phyloP scores from a whole-genome alignment of 352 stramenopile genomes.

The Pythium periplocum region DNA sequence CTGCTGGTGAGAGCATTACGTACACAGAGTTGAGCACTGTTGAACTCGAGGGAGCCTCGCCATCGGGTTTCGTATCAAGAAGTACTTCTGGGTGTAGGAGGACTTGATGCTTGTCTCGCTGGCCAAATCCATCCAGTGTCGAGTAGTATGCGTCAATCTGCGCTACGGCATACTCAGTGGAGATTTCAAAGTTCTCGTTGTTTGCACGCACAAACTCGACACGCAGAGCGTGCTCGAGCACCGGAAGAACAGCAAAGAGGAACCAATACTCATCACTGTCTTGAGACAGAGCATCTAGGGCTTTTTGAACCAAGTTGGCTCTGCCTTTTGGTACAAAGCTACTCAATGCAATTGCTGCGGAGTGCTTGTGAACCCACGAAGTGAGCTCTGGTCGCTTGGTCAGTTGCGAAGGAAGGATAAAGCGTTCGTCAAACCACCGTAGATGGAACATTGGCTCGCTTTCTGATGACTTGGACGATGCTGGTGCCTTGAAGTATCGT shows the following conservation, averaged over 20 bases:
- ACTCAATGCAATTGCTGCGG: neutral
- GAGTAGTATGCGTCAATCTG: conserved; percentile 77
- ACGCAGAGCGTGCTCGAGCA: conserved; percentile 62
- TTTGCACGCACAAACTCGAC: conserved; percentile 53
- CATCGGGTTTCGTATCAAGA: too few relatives aligned
- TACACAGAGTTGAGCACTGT: too few relatives aligned
- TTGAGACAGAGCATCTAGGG: conserved; percentile 18
- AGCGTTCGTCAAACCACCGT: conserved; percentile 10
- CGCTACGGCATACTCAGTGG: conserved; percentile 32
- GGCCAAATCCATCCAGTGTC: conserved; percentile 71
- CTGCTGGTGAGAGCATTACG: conserved; percentile 3
- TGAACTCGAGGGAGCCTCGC: too few relatives aligned
- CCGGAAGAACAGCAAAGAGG: conserved; percentile 49
- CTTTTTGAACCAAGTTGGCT: conserved; percentile 25
- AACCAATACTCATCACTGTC: conserved; percentile 45
- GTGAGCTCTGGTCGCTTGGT: too few relatives aligned
- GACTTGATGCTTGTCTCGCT: conserved; percentile 74
- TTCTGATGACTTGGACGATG: neutral
- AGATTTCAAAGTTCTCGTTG: conserved; percentile 19
- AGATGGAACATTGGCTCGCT: conserved; percentile 24
- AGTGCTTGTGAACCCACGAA: too few relatives aligned
- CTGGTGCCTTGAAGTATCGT: conserved; percentile 1
- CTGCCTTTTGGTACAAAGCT: conserved; percentile 39
- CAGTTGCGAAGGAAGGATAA: neutral
- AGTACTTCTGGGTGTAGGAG: conserved; percentile 29